These are phyloP conservation scores for Tetracentron sinense DNA, from an alignment of 164 flowering plant species.

Conservation along the genomic window DNA sequence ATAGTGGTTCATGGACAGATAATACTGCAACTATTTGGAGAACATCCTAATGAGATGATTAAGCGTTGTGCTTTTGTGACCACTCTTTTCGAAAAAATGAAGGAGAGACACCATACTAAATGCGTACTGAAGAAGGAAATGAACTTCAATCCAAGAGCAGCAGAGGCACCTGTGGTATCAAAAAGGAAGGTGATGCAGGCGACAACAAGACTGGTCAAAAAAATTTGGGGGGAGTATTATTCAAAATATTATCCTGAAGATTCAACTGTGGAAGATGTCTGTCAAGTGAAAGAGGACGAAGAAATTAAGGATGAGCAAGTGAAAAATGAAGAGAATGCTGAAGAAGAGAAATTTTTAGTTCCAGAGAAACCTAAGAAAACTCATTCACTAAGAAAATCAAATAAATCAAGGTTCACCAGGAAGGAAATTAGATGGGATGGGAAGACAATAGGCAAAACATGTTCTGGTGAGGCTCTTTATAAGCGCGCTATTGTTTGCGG, in stretches of 20 bases:
- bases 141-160: slow-evolving; percentile 75
- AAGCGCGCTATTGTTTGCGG: slow-evolving; percentile 52
- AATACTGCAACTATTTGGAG: slow-evolving; percentile 67
- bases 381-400: slow-evolving; percentile 20
- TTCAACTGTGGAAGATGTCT: slow-evolving; percentile 22
- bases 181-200: slow-evolving; percentile 77
- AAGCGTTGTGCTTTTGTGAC: slow-evolving; percentile 56
- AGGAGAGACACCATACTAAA: slow-evolving; percentile 73
- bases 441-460: slow-evolving; percentile 43
- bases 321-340: slow-evolving; percentile 36
- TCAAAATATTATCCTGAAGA: slow-evolving; percentile 69
- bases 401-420: slow-evolving; percentile 16
- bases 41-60: slow-evolving; percentile 63
- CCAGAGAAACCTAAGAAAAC: slow-evolving; percentile 23
- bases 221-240: slow-evolving; percentile 90
- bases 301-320: slow-evolving; percentile 43
- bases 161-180: slow-evolving; percentile 45
- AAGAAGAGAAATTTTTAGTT: slow-evolving; percentile 24
- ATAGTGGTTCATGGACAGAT: slow-evolving; percentile 86
- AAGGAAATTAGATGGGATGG: slow-evolving; percentile 63
- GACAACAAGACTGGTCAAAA: slow-evolving; percentile 66
- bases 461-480: slow-evolving; percentile 52
- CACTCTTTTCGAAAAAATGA: slow-evolving; percentile 66
- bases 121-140: slow-evolving; percentile 63
- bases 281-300: slow-evolving; percentile 37